phyloP scores from a whole-genome alignment of 371 early-diverging fungal genomes.

The Rhizomucor miehei region DNA sequence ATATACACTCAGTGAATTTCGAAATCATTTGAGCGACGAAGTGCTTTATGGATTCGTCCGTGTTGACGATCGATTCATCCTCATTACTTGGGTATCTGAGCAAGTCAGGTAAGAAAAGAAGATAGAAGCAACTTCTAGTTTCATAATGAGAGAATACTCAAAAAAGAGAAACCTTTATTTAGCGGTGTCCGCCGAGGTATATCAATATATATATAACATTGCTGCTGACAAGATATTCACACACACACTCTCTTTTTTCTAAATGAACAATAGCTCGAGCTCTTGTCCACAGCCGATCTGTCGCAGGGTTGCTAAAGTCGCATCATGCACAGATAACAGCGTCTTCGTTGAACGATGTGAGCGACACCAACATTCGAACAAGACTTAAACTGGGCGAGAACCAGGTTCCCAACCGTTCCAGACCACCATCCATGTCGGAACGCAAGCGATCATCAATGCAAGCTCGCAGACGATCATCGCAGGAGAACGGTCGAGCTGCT shows the following conservation, averaged over 20 bases:
- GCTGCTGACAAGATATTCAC: background rate
- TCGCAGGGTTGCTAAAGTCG: slow-evolving; percentile 55
- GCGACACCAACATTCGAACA: slow-evolving; percentile 36
- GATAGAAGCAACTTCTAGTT: background rate
- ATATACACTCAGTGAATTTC: slow-evolving; percentile 44
- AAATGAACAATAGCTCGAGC: background rate
- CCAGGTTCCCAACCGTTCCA: slow-evolving; percentile 35
- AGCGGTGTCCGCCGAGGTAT: slow-evolving; percentile 67
- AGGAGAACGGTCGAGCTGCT: background rate
- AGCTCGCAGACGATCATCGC: slow-evolving; percentile 21
- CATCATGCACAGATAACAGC: slow-evolving; percentile 52
- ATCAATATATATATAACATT: slow-evolving; percentile 1
- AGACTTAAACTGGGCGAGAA: slow-evolving; percentile 38
- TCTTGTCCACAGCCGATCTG: slow-evolving; percentile 64
- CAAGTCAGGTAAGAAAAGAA: slow-evolving; percentile 55
- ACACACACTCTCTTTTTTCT: no score
- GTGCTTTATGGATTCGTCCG: slow-evolving; percentile 65
- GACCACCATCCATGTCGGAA: slow-evolving; percentile 30
- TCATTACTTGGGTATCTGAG: slow-evolving; percentile 65
- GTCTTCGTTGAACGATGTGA: slow-evolving; percentile 38
- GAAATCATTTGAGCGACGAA: slow-evolving; percentile 56
- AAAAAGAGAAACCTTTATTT: no score
- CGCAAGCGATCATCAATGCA: slow-evolving; percentile 26
- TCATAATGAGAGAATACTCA: no score
- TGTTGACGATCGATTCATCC: slow-evolving; percentile 60